Conservation (phyloP, 495 filamentous ascomycete genomes). For the Hypoxylon subgilvum region DNA sequence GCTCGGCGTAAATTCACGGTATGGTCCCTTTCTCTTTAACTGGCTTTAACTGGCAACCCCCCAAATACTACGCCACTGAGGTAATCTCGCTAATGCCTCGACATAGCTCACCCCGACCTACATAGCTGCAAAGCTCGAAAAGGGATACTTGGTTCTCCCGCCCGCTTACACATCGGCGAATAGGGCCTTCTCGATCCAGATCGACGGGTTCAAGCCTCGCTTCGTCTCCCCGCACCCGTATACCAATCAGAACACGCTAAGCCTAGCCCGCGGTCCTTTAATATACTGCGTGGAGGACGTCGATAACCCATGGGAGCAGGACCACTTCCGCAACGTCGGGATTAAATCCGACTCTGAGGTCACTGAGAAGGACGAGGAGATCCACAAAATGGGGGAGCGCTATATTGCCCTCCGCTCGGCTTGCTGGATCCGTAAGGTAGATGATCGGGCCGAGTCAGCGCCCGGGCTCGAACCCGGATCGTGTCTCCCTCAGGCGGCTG, state of each 20-base stretch:
- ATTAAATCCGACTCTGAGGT: slow-evolving; percentile 45
- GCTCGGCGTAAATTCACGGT: slow-evolving; percentile 49
- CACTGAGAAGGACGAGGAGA: slow-evolving; percentile 41
- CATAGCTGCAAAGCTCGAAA: slow-evolving; percentile 44
- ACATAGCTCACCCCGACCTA: slow-evolving; percentile 36
- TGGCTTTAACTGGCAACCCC: no score
- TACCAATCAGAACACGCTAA: slow-evolving; percentile 56
- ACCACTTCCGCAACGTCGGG: slow-evolving; percentile 62
- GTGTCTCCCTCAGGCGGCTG: slow-evolving; percentile 26
- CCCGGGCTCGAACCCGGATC: slow-evolving; percentile 37
- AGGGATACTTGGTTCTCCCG: slow-evolving; percentile 57
- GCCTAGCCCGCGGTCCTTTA: slow-evolving; percentile 60
- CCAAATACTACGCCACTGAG: slow-evolving; percentile 9
- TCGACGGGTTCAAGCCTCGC: slow-evolving; percentile 50
- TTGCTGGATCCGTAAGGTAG: slow-evolving; percentile 37
- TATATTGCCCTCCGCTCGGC: slow-evolving; percentile 43
- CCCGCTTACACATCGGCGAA: slow-evolving; percentile 43
- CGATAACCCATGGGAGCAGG: slow-evolving; percentile 62
- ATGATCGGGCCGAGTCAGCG: slow-evolving; percentile 32
- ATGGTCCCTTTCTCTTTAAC: slow-evolving; percentile 29
- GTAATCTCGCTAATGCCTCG: slow-evolving; percentile 27
- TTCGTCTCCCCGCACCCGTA: slow-evolving; percentile 58
- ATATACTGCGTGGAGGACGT: slow-evolving; percentile 65
- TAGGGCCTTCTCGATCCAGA: slow-evolving; percentile 39
- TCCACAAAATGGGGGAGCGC: slow-evolving; percentile 41